Conservation (phyloP, 148 eudicot genomes). For the Arctostaphylos glauca region DNA sequence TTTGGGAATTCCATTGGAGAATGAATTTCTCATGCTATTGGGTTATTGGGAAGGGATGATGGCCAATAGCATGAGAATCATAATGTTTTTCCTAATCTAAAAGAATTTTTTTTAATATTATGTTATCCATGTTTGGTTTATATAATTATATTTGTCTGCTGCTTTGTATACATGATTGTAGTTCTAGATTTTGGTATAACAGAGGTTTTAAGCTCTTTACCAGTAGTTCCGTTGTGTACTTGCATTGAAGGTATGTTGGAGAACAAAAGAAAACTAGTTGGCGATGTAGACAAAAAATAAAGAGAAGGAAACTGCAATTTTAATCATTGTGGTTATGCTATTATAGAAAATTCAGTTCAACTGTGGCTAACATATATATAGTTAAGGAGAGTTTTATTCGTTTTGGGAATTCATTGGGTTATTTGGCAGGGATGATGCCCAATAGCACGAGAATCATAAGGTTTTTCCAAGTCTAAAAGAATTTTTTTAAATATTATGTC, state of each 20-base stretch:
- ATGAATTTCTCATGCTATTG: not conserved
- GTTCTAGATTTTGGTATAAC: too few relatives aligned
- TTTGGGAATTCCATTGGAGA: not conserved
- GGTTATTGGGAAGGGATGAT: not conserved
- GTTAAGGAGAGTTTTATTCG: not conserved
- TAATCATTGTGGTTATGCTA: not conserved
- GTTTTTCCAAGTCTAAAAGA: slow-evolving; percentile 25
- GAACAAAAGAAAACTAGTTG: too few relatives aligned
- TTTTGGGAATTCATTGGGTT: not conserved
- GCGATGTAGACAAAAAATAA: too few relatives aligned
- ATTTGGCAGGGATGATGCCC: not conserved
- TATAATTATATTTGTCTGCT: too few relatives aligned
- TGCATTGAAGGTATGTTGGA: too few relatives aligned
- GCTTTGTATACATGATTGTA: too few relatives aligned
- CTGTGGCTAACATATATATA: not conserved
- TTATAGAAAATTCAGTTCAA: not conserved
- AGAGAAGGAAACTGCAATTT: not conserved
- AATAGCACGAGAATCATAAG: slow-evolving; percentile 50
- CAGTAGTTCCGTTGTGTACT: too few relatives aligned
- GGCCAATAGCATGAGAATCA: not conserved
- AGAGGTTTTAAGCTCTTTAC: too few relatives aligned
- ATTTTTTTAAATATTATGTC: not conserved
- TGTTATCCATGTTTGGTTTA: too few relatives aligned
- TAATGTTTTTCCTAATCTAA: too few relatives aligned
- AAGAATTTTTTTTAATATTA: too few relatives aligned